Conservation (phyloP, 2,329 filamentous ascomycete genomes). For the Beauveria bassiana region DNA sequence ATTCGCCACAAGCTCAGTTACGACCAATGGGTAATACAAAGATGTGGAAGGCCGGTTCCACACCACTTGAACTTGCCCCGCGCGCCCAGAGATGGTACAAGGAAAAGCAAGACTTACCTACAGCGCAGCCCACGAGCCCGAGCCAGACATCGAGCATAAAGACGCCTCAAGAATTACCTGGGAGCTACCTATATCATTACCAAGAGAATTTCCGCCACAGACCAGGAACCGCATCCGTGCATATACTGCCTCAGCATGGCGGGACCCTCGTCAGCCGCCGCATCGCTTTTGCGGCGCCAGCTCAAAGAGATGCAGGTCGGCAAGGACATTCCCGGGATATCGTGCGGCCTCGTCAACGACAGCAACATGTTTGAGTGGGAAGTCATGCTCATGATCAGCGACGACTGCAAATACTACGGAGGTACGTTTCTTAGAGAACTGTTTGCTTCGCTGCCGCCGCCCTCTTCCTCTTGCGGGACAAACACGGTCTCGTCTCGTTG, state of each 20-base stretch:
- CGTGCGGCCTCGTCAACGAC: constrained; percentile 77
- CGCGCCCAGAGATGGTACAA: background rate
- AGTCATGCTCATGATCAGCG: constrained; percentile 96
- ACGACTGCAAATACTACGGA: constrained; percentile 89
- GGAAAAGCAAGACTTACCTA: constrained; percentile 2
- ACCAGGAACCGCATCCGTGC: background rate
- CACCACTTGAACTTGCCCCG: constrained; percentile 1
- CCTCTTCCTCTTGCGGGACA: background rate
- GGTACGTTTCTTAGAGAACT: constrained; percentile 46
- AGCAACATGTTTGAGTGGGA: constrained; percentile 96
- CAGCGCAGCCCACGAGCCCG: background rate
- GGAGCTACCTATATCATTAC: background rate
- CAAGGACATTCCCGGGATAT: constrained; percentile 90
- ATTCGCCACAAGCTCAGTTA: background rate
- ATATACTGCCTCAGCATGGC: constrained; percentile 23
- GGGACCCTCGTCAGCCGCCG: constrained; percentile 48
- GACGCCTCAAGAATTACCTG: background rate
- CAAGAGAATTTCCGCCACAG: background rate
- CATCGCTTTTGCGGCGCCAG: constrained; percentile 70
- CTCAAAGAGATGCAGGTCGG: constrained; percentile 90
- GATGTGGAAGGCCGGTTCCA: background rate
- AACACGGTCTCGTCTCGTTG: background rate
- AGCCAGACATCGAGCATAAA: background rate
- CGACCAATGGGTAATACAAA: background rate
- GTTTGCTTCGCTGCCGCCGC: background rate